Base-by-base conservation (phyloP, 305 asterid genomes). In the Fraxinus baroniana region DNA sequence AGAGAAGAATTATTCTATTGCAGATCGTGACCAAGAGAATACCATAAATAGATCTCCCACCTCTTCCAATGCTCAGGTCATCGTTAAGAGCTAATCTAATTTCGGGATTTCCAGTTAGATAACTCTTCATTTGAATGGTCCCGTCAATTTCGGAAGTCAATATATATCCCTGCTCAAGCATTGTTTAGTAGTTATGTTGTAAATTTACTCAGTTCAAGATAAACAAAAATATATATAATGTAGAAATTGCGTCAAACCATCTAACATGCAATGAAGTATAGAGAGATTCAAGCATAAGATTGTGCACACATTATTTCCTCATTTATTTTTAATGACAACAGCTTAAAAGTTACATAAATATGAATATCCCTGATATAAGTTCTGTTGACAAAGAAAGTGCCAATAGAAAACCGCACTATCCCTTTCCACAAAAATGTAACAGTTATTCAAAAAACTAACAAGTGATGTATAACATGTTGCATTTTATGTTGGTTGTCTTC, bases 81-180 rank as follows among this genome's bases (percentile, higher is more conserved):
- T 96, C 99, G 80, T 93, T 94, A 81, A 96, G 95, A 82, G 99
- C 99, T 88, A 96, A 86, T 89, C 90, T 91, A 91, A 96, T 94
- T 90, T 96, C 98, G 81, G 99, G 99, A 86, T 96, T 96, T 81
- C 98, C 99, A 68, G 95, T 90, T 80, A 96, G 92, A 88, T 93
- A 96, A 85, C 99, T 96, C 97, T 96, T 96, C 99, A 96, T 96
- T 94, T 94, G 99, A 84, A 96, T 96, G 79, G 99, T 96, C 55
- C 99, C 99, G 89, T 96, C 99, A 86, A 96, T 96, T 89, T 96
- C 99, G 81, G 99, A 96, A 84, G 99, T 96, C 92, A 93, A 90
- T 84, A 96, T 95, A 87, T 96, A 96, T 73, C 99, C 99, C 99
- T 95, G 94, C 84, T 85, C 82, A 83, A 66, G 64, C 66, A 85